phyloP scores from a whole-genome alignment of 2,329 filamentous ascomycete genomes.

The Penicillium palitans region DNA sequence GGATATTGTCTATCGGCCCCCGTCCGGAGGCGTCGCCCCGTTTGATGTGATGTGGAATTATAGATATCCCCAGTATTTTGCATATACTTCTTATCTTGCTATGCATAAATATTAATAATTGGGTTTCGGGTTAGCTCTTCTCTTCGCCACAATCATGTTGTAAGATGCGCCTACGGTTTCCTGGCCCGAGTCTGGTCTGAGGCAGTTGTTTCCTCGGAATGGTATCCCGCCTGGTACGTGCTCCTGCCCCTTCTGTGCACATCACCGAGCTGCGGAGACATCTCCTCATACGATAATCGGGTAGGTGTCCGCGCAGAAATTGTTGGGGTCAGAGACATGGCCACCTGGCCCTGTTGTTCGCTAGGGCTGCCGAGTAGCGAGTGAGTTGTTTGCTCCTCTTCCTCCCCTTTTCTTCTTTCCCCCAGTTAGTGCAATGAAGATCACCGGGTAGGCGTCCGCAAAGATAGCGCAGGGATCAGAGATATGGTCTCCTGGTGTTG shows the following conservation, averaged over 20 bases:
- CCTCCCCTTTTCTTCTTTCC: background rate
- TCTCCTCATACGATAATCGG: background rate
- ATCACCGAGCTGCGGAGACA: background rate
- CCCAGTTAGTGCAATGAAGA: no score
- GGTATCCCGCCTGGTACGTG: background rate
- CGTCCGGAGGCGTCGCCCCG: background rate
- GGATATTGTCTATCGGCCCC: background rate
- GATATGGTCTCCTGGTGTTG: no score
- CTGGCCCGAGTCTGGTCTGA: background rate
- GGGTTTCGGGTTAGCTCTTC: background rate
- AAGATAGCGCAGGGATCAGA: background rate
- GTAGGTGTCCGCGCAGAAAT: background rate
- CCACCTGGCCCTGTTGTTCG: background rate
- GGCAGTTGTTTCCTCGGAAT: background rate
- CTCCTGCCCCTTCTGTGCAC: background rate
- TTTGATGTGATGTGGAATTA: slow-evolving; percentile 2
- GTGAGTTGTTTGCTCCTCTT: background rate
- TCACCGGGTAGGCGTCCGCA: background rate
- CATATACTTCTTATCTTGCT: slow-evolving; percentile 7
- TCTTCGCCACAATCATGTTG: background rate
- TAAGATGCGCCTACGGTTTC: background rate
- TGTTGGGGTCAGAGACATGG: background rate
- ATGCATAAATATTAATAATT: slow-evolving; percentile 10
- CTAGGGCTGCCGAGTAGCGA: background rate
- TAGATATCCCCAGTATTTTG: slow-evolving; percentile 3